phyloP scores from a whole-genome alignment of 805 yeast species.

The Grigorovia humatica region DNA sequence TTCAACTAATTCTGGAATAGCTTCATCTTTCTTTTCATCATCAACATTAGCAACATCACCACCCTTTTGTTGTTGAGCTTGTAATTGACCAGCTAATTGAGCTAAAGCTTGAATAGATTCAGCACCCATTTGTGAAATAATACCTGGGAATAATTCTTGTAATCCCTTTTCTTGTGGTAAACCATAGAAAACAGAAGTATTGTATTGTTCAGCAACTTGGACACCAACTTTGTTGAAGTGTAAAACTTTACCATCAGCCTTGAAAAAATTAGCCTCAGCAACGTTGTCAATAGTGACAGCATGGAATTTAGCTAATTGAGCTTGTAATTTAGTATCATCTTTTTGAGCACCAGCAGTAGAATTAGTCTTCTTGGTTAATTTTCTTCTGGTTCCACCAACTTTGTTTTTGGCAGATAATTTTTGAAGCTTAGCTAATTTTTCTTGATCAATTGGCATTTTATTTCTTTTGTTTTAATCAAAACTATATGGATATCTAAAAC shows the following conservation, averaged over 20 bases:
- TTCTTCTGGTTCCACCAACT: slow-evolving; percentile 82
- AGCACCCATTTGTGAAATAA: slow-evolving; percentile 92
- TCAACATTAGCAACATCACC: slow-evolving; percentile 38
- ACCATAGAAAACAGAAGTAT: slow-evolving; percentile 93
- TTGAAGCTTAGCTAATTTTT: slow-evolving; percentile 85
- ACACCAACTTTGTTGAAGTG: slow-evolving; percentile 96
- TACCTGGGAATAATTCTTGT: slow-evolving; percentile 86
- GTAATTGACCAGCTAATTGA: slow-evolving; percentile 81
- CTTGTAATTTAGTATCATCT: slow-evolving; percentile 87
- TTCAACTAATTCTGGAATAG: slow-evolving; percentile 46
- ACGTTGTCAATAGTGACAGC: slow-evolving; percentile 81
- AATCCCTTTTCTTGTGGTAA: slow-evolving; percentile 86
- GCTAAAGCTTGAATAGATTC: slow-evolving; percentile 86
- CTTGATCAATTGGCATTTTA: slow-evolving; percentile 83
- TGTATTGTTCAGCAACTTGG: slow-evolving; percentile 81
- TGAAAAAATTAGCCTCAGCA: slow-evolving; percentile 96
- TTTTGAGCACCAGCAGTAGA: slow-evolving; percentile 46
- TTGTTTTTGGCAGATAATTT: slow-evolving; percentile 65
- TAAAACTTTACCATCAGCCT: slow-evolving; percentile 87
- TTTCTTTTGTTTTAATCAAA: too few species aligned
- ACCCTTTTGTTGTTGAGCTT: slow-evolving; percentile 43
- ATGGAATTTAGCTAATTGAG: slow-evolving; percentile 78
- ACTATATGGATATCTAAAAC: not conserved
- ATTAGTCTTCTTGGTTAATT: slow-evolving; percentile 63
- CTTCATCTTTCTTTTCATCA: slow-evolving; percentile 47